Conservation (phyloP, 495 filamentous ascomycete genomes). For the Elasticomyces elasticus region DNA sequence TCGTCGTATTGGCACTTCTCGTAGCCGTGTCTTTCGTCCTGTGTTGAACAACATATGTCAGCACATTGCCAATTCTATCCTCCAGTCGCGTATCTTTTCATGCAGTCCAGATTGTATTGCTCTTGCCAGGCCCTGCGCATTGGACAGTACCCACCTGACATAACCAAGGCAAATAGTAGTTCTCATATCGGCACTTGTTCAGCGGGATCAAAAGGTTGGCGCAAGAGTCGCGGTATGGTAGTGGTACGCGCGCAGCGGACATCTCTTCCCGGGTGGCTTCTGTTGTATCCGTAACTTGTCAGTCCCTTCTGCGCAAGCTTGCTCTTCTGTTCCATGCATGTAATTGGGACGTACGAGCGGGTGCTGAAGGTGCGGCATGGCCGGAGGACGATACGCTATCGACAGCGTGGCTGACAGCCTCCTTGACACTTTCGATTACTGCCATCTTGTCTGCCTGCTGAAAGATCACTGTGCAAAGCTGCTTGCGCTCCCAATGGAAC, state of each 20-base stretch:
- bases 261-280: slow-evolving; percentile 78
- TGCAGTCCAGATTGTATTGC: neutral
- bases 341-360: slow-evolving; percentile 5
- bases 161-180: slow-evolving; percentile 95
- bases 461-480: neutral
- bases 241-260: slow-evolving; percentile 77
- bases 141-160: slow-evolving; percentile 62
- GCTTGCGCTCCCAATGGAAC: neutral
- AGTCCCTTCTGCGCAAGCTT: neutral
- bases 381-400: slow-evolving; percentile 11
- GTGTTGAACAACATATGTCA: slow-evolving; percentile 1
- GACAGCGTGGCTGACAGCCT: slow-evolving; percentile 31
- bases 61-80: neutral
- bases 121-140: neutral
- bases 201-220: slow-evolving; percentile 88
- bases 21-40: slow-evolving; percentile 94
- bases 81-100: neutral
- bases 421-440: slow-evolving; percentile 33
- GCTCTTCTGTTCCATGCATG: neutral
- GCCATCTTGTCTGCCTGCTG: slow-evolving; percentile 24
- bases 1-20: slow-evolving; percentile 99
- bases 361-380: neutral
- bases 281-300: slow-evolving; percentile 1
- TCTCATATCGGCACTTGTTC: slow-evolving; percentile 84
- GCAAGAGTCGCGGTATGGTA: slow-evolving; percentile 89